These are phyloP conservation scores for Sphaerulina vaccinii DNA, from an alignment of 2,329 filamentous ascomycete species.

Conservation along the genomic window DNA sequence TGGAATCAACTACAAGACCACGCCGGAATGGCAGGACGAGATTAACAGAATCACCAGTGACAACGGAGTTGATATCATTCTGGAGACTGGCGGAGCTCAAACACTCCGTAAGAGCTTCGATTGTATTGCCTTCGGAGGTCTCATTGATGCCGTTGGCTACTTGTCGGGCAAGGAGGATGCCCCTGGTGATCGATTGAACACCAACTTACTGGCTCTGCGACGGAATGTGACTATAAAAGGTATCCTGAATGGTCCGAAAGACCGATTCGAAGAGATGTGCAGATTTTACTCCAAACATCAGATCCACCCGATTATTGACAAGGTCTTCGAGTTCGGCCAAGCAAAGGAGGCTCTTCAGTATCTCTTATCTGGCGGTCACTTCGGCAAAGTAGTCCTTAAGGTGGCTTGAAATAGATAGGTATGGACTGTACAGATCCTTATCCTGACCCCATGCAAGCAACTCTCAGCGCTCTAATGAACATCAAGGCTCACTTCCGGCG, in stretches of 20 bases:
- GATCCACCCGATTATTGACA: conserved; percentile 44
- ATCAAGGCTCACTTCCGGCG: conserved; percentile 6
- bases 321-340: conserved; percentile 41
- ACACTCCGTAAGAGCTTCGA: conserved; percentile 50
- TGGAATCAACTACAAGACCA: conserved; percentile 61
- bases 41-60: conserved; percentile 50
- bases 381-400: conserved; percentile 39
- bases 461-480: neutral
- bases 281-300: conserved; percentile 44
- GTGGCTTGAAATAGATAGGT: conserved; percentile 20
- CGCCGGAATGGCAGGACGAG: conserved; percentile 59
- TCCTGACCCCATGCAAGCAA: neutral
- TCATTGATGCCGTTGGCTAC: conserved; percentile 45
- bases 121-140: conserved; percentile 43
- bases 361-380: conserved; percentile 40
- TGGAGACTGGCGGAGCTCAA: conserved; percentile 53
- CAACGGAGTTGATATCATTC: conserved; percentile 49
- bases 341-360: conserved; percentile 38
- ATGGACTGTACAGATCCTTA: neutral
- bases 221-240: conserved; percentile 57
- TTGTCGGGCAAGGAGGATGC: conserved; percentile 56
- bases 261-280: conserved; percentile 49
- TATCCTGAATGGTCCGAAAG: conserved; percentile 57
- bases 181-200: conserved; percentile 48
- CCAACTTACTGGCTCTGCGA: conserved; percentile 57